Percentiles rank a stretch among this genome's conserved stretches.
These are phyloP conservation scores for Beauveria australis DNA, from an alignment of 2,329 filamentous ascomycete species.

Conservation along the genomic window DNA sequence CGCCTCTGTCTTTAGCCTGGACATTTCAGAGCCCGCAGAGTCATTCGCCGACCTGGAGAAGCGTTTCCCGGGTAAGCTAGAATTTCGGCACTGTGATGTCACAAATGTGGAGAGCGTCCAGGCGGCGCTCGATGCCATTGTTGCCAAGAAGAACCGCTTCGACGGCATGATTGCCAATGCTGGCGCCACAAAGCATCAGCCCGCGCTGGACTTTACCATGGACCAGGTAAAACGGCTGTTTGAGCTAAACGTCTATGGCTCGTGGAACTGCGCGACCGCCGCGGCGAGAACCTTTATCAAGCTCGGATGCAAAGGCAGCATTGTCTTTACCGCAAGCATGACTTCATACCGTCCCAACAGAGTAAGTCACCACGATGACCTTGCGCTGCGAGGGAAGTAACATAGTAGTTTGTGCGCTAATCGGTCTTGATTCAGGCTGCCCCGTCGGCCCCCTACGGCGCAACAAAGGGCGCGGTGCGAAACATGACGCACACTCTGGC, in stretches of 20 bases:
- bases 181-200: conserved; percentile 41
- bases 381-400: not conserved
- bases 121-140: conserved; percentile 31
- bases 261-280: conserved; percentile 36
- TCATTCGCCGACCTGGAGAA: conserved; percentile 26
- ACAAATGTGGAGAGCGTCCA: conserved; percentile 32
- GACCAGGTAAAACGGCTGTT: conserved; percentile 25
- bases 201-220: conserved; percentile 33
- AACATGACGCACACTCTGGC: conserved; percentile 33
- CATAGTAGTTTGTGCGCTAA: not conserved
- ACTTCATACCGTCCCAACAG: conserved; percentile 39
- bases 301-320: conserved; percentile 25
- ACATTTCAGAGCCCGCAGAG: conserved; percentile 20
- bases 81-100: conserved; percentile 38
- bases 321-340: conserved; percentile 39
- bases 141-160: conserved; percentile 29
- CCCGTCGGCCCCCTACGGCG: conserved; percentile 40
- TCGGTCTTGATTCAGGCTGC: conserved; percentile 24
- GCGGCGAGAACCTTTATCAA: conserved; percentile 34
- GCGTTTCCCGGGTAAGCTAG: conserved; percentile 31
- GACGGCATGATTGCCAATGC: conserved; percentile 43
- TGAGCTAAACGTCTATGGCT: conserved; percentile 38
- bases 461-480: conserved; percentile 34
- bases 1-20: conserved; percentile 20
- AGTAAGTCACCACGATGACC: conserved; percentile 5